Evolutionary conservation across 345 rosid species (phyloP), one percentile per base, ranked within the genome.

Genomic region (Abelmoschus esculentus): DNA sequence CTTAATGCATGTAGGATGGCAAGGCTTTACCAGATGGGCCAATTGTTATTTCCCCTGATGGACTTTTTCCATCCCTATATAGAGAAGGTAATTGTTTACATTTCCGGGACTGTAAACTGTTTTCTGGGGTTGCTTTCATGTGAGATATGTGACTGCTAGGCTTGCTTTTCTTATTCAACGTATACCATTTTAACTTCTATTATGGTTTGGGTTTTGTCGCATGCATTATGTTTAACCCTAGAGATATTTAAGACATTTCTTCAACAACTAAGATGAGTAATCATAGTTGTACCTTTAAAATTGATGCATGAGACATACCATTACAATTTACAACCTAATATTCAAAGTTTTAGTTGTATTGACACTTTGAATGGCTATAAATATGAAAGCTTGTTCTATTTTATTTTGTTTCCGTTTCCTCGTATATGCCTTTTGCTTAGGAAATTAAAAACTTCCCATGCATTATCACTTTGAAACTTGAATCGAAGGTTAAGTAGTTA

Each of bases 21-120:
- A 91, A 88, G 78, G 88, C 87, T 66, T 87, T 95, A 75, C 99
- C 99, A 22, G 98, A 95, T 72, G 99, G 99, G 44, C 99, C 99
- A 17, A 89, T 91, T 76, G 93, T 95, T 68, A 95, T 95, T 74
- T 95, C 99, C 68, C 99, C 99, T 0, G 99, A 95, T 80, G 99
- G 99, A 8, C 86, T 95, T 74, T 86, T 95, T 78, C 99, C 99
- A 31, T 95, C 99, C 47, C 57, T 95, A 66, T 88, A 59, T 80
- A 90, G 98, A 59, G 99, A 95, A 88, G 99, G 99, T 91, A 84
- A 78, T 11, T 65, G 44, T 57, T 49, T 70, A 52, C 55, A 63
- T 55, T 46, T 66, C 58, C 12, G 62, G 65, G 66, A 66, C 42
- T 67, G 7, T 6, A n/a, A 29, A 66, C 57, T 28, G 58, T 66